Evolutionary conservation across 257 asterid species (phyloP).

Genomic region (Nemophila menziesii): DNA sequence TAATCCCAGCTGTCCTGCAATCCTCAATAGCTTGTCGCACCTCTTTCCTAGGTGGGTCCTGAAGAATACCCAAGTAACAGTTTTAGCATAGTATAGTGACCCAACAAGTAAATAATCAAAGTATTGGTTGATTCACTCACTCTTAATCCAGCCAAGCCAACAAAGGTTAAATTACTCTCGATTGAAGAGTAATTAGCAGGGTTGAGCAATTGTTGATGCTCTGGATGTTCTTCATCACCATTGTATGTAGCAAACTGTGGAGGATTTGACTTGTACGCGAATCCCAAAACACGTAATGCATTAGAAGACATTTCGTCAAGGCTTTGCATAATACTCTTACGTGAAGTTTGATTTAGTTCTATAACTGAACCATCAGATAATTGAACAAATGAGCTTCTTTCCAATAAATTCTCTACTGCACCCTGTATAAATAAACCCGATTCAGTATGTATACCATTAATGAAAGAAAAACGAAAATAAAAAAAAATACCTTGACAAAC

Average conservation of each 20-base stretch:
- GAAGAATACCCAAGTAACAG: not conserved
- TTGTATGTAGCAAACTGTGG: slow-evolving; percentile 63
- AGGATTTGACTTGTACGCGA: slow-evolving; percentile 70
- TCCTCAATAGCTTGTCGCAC: slow-evolving; percentile 89
- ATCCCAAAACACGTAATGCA: slow-evolving; percentile 86
- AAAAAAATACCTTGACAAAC: slow-evolving; percentile 62
- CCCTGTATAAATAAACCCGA: slow-evolving; percentile 41
- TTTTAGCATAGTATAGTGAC: not conserved
- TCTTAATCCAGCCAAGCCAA: slow-evolving; percentile 87
- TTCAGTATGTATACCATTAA: not conserved
- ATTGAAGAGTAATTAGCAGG: slow-evolving; percentile 78
- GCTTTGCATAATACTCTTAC: slow-evolving; percentile 47
- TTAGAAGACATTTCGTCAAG: slow-evolving; percentile 70
- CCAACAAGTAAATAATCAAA: slow-evolving; percentile 3
- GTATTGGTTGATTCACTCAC: slow-evolving; percentile 37
- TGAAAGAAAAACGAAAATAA: not conserved
- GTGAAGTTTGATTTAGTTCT: slow-evolving; percentile 41
- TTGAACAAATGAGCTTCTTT: slow-evolving; percentile 84
- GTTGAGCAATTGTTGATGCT: slow-evolving; percentile 69
- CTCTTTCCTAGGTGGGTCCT: slow-evolving; percentile 99
- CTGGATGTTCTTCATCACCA: slow-evolving; percentile 95
- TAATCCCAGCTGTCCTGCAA: slow-evolving; percentile 95
- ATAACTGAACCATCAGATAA: slow-evolving; percentile 67
- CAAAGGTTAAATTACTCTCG: slow-evolving; percentile 78
- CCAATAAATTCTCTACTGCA: slow-evolving; percentile 87